Conservation (phyloP, 2,329 filamentous ascomycete species). For the Alternaria novae-zelandiae region DNA sequence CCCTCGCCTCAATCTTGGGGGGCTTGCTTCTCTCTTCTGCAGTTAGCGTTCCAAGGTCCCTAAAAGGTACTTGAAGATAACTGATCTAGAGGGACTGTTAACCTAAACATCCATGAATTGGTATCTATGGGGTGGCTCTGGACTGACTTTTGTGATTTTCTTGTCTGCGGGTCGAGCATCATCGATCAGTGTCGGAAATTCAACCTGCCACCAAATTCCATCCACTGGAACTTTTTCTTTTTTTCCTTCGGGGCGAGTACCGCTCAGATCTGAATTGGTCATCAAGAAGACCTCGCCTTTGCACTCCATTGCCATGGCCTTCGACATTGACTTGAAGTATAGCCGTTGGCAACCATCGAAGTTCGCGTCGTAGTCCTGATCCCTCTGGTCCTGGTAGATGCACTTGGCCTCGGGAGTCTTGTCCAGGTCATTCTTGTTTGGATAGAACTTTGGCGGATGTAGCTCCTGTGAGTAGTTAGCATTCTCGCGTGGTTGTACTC, state of each 20-base stretch:
- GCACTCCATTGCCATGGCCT: constrained; percentile 11
- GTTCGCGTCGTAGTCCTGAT: neutral
- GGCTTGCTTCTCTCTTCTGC: neutral
- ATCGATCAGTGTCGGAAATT: constrained; percentile 16
- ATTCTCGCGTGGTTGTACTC: neutral
- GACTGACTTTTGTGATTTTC: constrained; percentile 12
- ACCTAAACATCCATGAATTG: neutral
- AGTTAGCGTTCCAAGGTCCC: neutral
- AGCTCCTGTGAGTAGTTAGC: constrained; percentile 5
- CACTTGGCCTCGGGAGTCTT: constrained; percentile 6
- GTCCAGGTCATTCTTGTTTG: neutral
- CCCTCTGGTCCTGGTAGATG: neutral
- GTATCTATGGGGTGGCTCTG: neutral
- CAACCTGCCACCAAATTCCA: constrained; percentile 14
- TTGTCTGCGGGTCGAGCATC: constrained; percentile 2
- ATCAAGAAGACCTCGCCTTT: constrained; percentile 11
- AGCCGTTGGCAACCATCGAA: constrained; percentile 8
- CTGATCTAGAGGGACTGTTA: neutral
- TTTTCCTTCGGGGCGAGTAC: neutral
- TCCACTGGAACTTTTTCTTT: constrained; percentile 1
- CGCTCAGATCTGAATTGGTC: constrained; percentile 1
- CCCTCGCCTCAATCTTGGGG: neutral
- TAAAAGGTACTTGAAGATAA: neutral
- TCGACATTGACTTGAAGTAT: constrained; percentile 16
- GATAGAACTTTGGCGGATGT: constrained; percentile 10